A percentile compares a stretch with the other conserved stretches of the same genome.
Evolutionary conservation across 2,329 filamentous ascomycete species (phyloP).

Genomic region (Exutisphaerella laricina): DNA sequence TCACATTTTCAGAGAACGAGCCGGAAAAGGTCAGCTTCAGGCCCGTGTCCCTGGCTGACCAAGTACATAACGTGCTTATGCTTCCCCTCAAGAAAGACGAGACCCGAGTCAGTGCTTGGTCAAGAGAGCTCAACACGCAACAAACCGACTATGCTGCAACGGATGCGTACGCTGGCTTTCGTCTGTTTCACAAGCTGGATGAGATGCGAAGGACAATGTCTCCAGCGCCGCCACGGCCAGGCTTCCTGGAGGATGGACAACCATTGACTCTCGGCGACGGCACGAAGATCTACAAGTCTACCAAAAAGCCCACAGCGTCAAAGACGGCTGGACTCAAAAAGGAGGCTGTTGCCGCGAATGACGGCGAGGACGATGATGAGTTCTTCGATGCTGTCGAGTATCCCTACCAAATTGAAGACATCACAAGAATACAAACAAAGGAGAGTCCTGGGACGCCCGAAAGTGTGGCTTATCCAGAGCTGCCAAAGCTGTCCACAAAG

Average conservation of each 20-base stretch:
- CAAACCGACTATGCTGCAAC: constrained; percentile 74
- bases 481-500: background rate
- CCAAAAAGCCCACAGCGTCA: constrained; percentile 2
- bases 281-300: constrained; percentile 12
- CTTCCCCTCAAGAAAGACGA: constrained; percentile 71
- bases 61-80: constrained; percentile 65
- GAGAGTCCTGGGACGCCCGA: background rate
- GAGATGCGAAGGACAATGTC: constrained; percentile 58
- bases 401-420: constrained; percentile 13
- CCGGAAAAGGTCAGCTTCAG: constrained; percentile 58
- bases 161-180: constrained; percentile 73
- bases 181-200: constrained; percentile 68
- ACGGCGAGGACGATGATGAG: constrained; percentile 33
- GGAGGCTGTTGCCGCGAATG: constrained; percentile 16
- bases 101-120: constrained; percentile 74
- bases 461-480: background rate
- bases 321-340: constrained; percentile 14
- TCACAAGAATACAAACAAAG: background rate
- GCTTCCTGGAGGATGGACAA: constrained; percentile 59
- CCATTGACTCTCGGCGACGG: constrained; percentile 56
- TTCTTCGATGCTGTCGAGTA: constrained; percentile 30
- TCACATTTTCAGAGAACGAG: constrained; percentile 58
- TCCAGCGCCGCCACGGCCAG: constrained; percentile 66
- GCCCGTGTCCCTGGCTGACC: constrained; percentile 60
- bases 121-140: constrained; percentile 51